A percentile compares a stretch with the other conserved stretches of the same genome.
These are phyloP conservation scores for Sugiyamaella boreocaroliniensis DNA, from an alignment of 805 yeast genomes.

Conservation along the genomic window DNA sequence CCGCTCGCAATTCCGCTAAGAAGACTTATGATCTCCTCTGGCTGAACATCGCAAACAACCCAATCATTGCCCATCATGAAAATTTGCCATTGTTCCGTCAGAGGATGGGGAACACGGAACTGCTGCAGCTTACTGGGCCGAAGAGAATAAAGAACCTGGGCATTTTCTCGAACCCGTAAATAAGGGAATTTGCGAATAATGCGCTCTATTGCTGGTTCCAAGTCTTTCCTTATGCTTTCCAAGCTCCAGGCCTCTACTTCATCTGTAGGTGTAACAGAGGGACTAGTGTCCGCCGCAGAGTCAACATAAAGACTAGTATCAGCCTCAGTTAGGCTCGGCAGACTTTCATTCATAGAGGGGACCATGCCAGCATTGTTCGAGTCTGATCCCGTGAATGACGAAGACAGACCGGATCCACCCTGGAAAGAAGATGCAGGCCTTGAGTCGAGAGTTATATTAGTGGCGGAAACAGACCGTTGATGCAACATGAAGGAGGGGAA, in stretches of 20 bases:
- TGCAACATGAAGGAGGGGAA: constrained; percentile 19
- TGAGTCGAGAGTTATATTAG: constrained; percentile 3
- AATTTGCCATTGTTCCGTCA: constrained; percentile 28
- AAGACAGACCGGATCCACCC: neutral
- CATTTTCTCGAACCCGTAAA: constrained; percentile 13
- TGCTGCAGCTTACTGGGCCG: constrained; percentile 18
- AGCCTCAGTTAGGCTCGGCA: constrained; percentile 13
- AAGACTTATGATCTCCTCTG: constrained; percentile 16
- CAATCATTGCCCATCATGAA: constrained; percentile 28
- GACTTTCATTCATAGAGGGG: constrained; percentile 6
- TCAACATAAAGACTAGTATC: constrained; percentile 1
- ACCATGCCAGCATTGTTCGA: neutral
- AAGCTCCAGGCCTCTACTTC: constrained; percentile 28
- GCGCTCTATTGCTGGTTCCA: constrained; percentile 30
- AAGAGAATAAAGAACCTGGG: constrained; percentile 17
- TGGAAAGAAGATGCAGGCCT: neutral
- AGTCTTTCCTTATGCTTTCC: constrained; percentile 28
- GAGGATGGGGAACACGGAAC: constrained; percentile 23
- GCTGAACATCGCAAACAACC: constrained; percentile 24
- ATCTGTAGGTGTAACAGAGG: constrained; percentile 8
- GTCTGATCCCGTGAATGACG: neutral
- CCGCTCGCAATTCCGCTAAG: constrained; percentile 2
- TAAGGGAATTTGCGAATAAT: constrained; percentile 18
- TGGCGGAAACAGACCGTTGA: constrained; percentile 3
- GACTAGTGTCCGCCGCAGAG: constrained; percentile 2